phyloP scores from a whole-genome alignment of 1,284 basidiomycete genomes.

The Ustilago crameri region DNA sequence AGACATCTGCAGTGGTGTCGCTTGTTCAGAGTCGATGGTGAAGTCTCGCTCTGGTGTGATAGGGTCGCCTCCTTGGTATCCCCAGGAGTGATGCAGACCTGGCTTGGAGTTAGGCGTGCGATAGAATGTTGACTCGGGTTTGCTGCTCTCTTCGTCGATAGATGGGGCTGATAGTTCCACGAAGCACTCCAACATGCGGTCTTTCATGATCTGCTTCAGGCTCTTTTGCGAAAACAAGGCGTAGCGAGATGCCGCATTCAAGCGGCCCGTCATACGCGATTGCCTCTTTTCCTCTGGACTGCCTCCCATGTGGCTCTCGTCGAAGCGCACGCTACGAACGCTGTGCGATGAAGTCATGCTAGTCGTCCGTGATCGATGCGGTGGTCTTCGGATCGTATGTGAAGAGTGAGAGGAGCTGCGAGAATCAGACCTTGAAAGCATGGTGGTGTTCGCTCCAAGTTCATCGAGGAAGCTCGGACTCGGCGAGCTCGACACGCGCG shows the following conservation, averaged over 20 bases:
- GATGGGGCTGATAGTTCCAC: constrained; percentile 27
- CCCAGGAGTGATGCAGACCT: constrained; percentile 48
- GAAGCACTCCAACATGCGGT: constrained; percentile 45
- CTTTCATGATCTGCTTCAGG: constrained; percentile 40
- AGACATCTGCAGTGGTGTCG: constrained; percentile 7
- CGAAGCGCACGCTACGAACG: constrained; percentile 43
- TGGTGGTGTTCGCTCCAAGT: constrained; percentile 25
- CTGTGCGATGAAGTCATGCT: constrained; percentile 40
- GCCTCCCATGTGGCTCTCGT: constrained; percentile 23
- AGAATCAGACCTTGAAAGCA: constrained; percentile 42
- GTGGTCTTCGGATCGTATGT: constrained; percentile 35
- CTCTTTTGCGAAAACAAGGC: constrained; percentile 34
- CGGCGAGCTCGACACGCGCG: constrained; percentile 17
- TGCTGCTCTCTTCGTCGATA: not conserved
- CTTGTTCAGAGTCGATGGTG: not conserved
- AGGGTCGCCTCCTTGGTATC: constrained; percentile 29
- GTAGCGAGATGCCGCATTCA: constrained; percentile 31
- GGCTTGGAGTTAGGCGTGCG: constrained; percentile 26
- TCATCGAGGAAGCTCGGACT: constrained; percentile 24
- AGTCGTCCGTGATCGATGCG: constrained; percentile 30
- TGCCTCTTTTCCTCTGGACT: constrained; percentile 14
- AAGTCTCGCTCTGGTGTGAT: constrained; percentile 42
- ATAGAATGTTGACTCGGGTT: constrained; percentile 16
- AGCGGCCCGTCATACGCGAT: constrained; percentile 12
- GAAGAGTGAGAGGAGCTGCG: constrained; percentile 44